A percentile compares a stretch with the other conserved stretches of the same genome.
Conservation (phyloP, 306 rosid genomes). For the Vigna nakashimae region DNA sequence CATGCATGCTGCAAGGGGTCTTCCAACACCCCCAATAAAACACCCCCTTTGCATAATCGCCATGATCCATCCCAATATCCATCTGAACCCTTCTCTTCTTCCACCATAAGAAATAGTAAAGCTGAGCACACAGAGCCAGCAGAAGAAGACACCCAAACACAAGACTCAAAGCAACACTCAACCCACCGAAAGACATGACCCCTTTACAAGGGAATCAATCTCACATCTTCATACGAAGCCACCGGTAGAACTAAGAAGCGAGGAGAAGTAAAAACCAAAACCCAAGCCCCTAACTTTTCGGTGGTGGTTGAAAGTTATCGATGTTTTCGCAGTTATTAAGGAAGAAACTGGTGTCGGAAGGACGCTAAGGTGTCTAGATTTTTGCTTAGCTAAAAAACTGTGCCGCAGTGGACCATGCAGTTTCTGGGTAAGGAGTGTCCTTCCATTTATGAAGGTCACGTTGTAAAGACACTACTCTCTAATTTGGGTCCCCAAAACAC, state of each 20-base stretch:
- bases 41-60: constrained; percentile 54
- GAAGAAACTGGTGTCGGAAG: constrained; percentile 10
- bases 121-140: constrained; percentile 69
- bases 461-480: neutral
- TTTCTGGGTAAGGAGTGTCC: constrained; percentile 2
- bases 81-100: constrained; percentile 57
- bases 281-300: constrained; percentile 9
- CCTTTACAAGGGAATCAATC: constrained; percentile 36
- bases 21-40: constrained; percentile 62
- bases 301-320: constrained; percentile 5
- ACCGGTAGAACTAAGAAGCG: neutral
- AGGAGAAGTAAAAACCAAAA: neutral
- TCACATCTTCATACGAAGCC: constrained; percentile 54
- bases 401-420: constrained; percentile 36
- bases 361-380: neutral
- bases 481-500: constrained; percentile 46
- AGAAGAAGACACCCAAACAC: constrained; percentile 77
- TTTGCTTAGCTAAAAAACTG: constrained; percentile 17
- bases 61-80: constrained; percentile 61
- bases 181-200: constrained; percentile 61
- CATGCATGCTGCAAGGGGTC: constrained; percentile 43
- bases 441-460: constrained; percentile 46
- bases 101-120: constrained; percentile 88
- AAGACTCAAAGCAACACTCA: constrained; percentile 66
- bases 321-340: constrained; percentile 22